Percentiles rank a stretch among this genome's conserved stretches.
These are phyloP conservation scores for Middelhovenomyces tepae DNA, from an alignment of 805 yeast species.

Conservation along the genomic window DNA sequence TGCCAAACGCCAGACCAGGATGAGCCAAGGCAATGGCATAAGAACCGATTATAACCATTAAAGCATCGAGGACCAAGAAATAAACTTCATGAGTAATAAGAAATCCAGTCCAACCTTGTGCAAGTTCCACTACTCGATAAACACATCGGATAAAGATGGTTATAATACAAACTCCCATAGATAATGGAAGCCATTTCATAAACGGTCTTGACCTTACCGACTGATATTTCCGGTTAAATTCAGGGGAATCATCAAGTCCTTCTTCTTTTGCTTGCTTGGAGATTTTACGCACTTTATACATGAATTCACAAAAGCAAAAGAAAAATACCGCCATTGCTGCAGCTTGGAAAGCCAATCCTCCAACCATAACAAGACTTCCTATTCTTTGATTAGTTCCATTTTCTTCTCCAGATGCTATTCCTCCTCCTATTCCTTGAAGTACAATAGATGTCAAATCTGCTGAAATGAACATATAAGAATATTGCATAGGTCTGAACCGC, in stretches of 20 bases:
- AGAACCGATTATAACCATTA: constrained; percentile 48
- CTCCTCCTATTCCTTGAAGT: constrained; percentile 74
- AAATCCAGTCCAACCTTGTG: constrained; percentile 63
- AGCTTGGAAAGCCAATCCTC: constrained; percentile 73
- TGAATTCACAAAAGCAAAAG: constrained; percentile 39
- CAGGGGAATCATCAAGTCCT: constrained; percentile 6
- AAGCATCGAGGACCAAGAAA: constrained; percentile 51
- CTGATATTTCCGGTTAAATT: constrained; percentile 10
- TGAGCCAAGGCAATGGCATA: constrained; percentile 44
- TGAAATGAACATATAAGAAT: constrained; percentile 53
- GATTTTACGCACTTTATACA: constrained; percentile 5
- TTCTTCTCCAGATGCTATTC: constrained; percentile 31
- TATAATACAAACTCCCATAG: constrained; percentile 16
- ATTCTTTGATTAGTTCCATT: constrained; percentile 24
- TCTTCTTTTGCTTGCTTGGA: not conserved
- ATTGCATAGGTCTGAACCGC: constrained; percentile 44
- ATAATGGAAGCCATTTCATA: constrained; percentile 10
- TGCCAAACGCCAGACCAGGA: constrained; percentile 42
- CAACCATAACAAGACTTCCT: constrained; percentile 68
- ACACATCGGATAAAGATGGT: constrained; percentile 39
- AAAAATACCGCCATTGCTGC: constrained; percentile 56
- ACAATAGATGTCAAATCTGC: constrained; percentile 58
- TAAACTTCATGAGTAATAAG: constrained; percentile 53
- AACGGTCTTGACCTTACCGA: too few relatives aligned
- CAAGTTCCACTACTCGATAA: constrained; percentile 64